Percentiles rank a stretch among this genome's conserved stretches.
These are phyloP conservation scores for Daldinia concentrica DNA, from an alignment of 495 filamentous ascomycete species.

Conservation along the genomic window DNA sequence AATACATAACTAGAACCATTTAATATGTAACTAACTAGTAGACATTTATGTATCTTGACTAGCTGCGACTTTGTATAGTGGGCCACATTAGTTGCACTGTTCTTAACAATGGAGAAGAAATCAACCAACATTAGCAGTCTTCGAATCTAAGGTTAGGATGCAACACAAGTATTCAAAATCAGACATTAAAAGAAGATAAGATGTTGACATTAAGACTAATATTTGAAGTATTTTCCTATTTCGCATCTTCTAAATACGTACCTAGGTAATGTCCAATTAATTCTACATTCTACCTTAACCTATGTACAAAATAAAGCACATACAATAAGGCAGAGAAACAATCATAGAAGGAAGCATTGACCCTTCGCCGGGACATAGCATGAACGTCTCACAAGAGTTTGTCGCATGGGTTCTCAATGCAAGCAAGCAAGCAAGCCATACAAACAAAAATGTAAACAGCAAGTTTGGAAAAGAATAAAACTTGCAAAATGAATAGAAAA, in stretches of 20 bases:
- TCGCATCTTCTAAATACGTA: background rate
- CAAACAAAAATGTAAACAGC: slow-evolving; percentile 5
- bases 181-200: background rate
- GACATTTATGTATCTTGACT: background rate
- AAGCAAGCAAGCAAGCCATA: background rate
- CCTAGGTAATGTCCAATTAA: too few species aligned
- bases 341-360: background rate
- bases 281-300: background rate
- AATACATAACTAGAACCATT: background rate
- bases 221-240: background rate
- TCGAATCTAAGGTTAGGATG: background rate
- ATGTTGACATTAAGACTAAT: background rate
- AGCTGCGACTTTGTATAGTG: slow-evolving; percentile 1
- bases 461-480: slow-evolving; percentile 6
- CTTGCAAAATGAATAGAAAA: slow-evolving; percentile 19
- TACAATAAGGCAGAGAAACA: background rate
- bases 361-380: slow-evolving; percentile 16
- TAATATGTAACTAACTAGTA: background rate
- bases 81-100: background rate
- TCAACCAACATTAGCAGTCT: background rate
- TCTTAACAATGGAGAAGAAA: too few species aligned
- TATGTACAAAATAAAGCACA: background rate
- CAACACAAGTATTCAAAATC: background rate
- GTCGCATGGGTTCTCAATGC: background rate
- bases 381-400: slow-evolving; percentile 13